Evolutionary conservation across 495 filamentous ascomycete species (phyloP).

Genomic region (Penicillium paxilli): DNA sequence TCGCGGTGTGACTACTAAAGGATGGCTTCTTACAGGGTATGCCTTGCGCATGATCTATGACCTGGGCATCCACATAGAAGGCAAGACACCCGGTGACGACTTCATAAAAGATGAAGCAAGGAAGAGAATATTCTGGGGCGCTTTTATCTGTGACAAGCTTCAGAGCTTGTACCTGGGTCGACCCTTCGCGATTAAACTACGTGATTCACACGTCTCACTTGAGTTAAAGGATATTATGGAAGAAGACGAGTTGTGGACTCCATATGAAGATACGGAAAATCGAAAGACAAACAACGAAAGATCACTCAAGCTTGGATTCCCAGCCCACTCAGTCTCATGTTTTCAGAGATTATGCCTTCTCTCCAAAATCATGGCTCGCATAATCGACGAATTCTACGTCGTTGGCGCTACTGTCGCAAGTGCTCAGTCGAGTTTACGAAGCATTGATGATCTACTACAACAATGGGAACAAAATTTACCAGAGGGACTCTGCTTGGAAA

Average conservation of each 20-base stretch:
- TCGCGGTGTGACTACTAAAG: conserved; percentile 19
- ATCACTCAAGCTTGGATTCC: not conserved
- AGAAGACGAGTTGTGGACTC: conserved; percentile 29
- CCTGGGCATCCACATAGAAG: conserved; percentile 31
- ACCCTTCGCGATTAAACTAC: conserved; percentile 16
- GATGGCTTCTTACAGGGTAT: conserved; percentile 38
- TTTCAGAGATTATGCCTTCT: conserved; percentile 23
- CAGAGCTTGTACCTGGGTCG: conserved; percentile 37
- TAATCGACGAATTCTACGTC: conserved; percentile 24
- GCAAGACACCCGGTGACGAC: conserved; percentile 5
- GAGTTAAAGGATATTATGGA: conserved; percentile 29
- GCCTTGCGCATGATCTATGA: conserved; percentile 38
- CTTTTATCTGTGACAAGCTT: conserved; percentile 36
- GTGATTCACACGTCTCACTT: conserved; percentile 22
- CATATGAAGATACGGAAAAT: conserved; percentile 4
- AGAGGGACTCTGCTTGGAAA: not conserved
- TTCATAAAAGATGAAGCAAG: conserved; percentile 36
- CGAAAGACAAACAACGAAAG: not conserved
- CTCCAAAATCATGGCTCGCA: conserved; percentile 23
- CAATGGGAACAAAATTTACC: not conserved
- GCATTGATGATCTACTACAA: not conserved
- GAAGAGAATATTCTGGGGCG: conserved; percentile 40
- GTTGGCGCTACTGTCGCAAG: conserved; percentile 13
- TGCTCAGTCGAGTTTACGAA: not conserved
- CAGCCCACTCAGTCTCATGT: conserved; percentile 17